Evolutionary conservation across 257 asterid genomes (phyloP).

Genomic region (Solanum stenotomum): DNA sequence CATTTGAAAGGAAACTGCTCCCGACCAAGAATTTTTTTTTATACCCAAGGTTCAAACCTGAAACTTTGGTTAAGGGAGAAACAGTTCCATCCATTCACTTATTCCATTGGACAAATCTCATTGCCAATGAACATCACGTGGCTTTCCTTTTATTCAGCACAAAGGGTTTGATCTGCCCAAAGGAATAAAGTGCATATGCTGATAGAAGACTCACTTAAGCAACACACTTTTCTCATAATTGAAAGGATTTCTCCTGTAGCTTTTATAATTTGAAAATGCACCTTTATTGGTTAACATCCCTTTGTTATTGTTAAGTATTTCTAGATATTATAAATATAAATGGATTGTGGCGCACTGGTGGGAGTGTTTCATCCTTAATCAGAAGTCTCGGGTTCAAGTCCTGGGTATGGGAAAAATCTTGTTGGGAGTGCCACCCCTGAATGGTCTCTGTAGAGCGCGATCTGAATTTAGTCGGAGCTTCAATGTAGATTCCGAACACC

Average conservation of each 20-base stretch:
- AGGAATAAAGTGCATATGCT: not conserved
- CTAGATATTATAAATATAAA: not conserved
- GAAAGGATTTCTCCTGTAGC: not conserved
- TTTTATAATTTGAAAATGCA: not conserved
- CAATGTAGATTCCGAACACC: no score
- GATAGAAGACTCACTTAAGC: not conserved
- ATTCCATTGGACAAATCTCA: not conserved
- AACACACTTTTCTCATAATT: not conserved
- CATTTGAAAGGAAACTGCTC: not conserved
- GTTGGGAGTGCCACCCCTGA: no score
- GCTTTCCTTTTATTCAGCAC: not conserved
- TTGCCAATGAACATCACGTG: not conserved
- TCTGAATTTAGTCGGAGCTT: no score
- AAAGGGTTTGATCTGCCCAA: not conserved
- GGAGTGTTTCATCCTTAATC: no score
- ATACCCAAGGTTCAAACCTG: not conserved
- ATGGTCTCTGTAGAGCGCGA: no score
- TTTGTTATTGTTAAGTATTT: not conserved
- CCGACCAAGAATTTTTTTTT: not conserved
- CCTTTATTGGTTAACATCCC: not conserved
- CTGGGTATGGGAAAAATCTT: no score
- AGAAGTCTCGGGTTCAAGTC: no score
- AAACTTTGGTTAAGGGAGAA: not conserved
- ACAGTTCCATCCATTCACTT: not conserved
- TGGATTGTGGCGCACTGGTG: no score